phyloP scores from a whole-genome alignment of 2,329 filamentous ascomycete species.

The Pleoardoris graminearum region DNA sequence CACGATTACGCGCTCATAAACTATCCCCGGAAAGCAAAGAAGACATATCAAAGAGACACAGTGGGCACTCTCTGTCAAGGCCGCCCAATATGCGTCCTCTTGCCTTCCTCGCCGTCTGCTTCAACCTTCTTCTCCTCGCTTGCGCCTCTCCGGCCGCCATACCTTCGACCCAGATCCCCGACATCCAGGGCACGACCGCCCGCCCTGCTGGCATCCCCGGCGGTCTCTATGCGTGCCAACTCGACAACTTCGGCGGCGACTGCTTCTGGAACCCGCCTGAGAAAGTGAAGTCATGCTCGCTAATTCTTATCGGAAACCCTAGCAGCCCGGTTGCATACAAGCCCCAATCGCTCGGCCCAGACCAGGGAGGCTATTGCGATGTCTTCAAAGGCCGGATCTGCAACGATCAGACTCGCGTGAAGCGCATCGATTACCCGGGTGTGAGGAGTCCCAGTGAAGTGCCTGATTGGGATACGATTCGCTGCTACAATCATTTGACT shows the following conservation, averaged over 20 bases:
- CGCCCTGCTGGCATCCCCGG: background rate
- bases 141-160: background rate
- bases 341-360: background rate
- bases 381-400: slow-evolving; percentile 1
- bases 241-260: background rate
- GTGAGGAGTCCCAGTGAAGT: background rate
- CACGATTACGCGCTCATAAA: too few species aligned
- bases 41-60: too few species aligned
- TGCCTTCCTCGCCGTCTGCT: background rate
- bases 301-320: slow-evolving; percentile 1
- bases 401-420: background rate
- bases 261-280: slow-evolving; percentile 1
- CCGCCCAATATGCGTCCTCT: background rate
- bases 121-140: background rate
- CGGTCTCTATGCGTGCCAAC: background rate
- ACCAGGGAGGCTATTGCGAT: background rate
- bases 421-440: background rate
- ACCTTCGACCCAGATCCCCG: too few species aligned
- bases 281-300: background rate
- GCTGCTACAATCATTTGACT: background rate
- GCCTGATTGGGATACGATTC: background rate
- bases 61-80: background rate
- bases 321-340: background rate
- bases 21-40: too few species aligned
- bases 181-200: background rate